phyloP scores from a whole-genome alignment of 805 yeast genomes.

The Maudiozyma barnettii region DNA sequence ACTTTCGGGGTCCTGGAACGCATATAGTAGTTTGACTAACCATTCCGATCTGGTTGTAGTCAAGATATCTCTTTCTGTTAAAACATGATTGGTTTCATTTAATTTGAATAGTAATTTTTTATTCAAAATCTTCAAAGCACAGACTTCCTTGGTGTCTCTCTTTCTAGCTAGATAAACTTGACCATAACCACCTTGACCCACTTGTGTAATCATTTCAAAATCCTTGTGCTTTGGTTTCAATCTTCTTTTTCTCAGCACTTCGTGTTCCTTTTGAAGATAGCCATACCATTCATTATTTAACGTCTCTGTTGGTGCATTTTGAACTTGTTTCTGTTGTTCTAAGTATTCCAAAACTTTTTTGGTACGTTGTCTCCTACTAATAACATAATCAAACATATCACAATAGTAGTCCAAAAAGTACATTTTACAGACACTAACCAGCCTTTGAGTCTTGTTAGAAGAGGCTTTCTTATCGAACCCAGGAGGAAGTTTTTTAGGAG shows the following conservation, averaged over 20 bases:
- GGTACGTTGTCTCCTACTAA: constrained; percentile 76
- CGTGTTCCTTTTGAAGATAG: constrained; percentile 77
- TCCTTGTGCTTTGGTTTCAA: constrained; percentile 89
- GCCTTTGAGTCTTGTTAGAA: constrained; percentile 67
- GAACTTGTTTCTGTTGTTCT: constrained; percentile 24
- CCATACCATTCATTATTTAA: constrained; percentile 57
- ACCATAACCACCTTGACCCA: constrained; percentile 99
- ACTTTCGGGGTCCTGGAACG: constrained; percentile 86
- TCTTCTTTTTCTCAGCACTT: constrained; percentile 76
- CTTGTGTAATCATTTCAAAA: constrained; percentile 93
- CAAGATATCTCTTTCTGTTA: constrained; percentile 92
- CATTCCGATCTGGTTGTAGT: constrained; percentile 95
- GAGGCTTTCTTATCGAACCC: constrained; percentile 53
- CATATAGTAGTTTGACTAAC: constrained; percentile 88
- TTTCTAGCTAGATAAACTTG: constrained; percentile 95
- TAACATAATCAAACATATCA: constrained; percentile 88
- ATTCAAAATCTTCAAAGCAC: constrained; percentile 88
- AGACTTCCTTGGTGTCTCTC: constrained; percentile 87
- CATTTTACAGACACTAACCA: constrained; percentile 87
- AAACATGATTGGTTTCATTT: constrained; percentile 90
- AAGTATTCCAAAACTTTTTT: constrained; percentile 55
- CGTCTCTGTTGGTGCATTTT: constrained; percentile 30
- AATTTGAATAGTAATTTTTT: constrained; percentile 77
- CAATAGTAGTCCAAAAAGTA: constrained; percentile 92
- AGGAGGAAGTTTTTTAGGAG: constrained; percentile 30